A percentile compares a stretch with the other conserved stretches of the same genome.
phyloP scores from a whole-genome alignment of 495 filamentous ascomycete genomes.

The Filosporella fistucella region DNA sequence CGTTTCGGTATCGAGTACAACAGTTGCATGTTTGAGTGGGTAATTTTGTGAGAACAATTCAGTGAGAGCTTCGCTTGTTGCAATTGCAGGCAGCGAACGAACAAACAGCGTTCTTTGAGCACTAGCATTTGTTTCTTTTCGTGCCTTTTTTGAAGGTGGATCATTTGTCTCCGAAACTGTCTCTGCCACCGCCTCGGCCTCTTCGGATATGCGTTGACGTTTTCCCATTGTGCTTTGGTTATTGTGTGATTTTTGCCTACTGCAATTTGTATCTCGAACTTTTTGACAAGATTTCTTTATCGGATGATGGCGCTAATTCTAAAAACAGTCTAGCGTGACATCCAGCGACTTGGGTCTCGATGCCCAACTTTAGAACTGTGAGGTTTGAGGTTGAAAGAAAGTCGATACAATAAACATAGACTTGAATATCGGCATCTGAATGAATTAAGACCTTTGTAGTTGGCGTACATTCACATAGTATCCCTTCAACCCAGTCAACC shows the following conservation, averaged over 20 bases:
- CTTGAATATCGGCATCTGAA: too few relatives aligned
- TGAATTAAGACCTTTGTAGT: too few relatives aligned
- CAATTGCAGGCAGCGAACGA: slow-evolving; percentile 70
- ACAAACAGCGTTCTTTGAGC: slow-evolving; percentile 78
- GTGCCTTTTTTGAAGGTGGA: slow-evolving; percentile 15
- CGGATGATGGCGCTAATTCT: too few relatives aligned
- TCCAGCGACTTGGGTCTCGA: too few relatives aligned
- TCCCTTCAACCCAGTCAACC: too few relatives aligned
- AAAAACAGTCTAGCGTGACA: too few relatives aligned
- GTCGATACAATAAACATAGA: too few relatives aligned
- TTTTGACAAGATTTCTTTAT: too few relatives aligned
- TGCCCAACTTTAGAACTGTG: too few relatives aligned
- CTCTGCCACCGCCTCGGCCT: slow-evolving; percentile 7
- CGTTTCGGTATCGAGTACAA: slow-evolving; percentile 73
- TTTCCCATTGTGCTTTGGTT: slow-evolving; percentile 20
- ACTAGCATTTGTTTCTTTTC: slow-evolving; percentile 25
- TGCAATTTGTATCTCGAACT: too few relatives aligned
- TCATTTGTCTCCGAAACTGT: slow-evolving; percentile 1
- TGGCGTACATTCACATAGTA: too few relatives aligned
- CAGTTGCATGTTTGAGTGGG: slow-evolving; percentile 89
- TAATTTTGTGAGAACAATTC: slow-evolving; percentile 90
- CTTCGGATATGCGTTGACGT: slow-evolving; percentile 18
- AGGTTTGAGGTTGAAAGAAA: too few relatives aligned
- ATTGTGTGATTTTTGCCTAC: not conserved
- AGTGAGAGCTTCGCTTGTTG: slow-evolving; percentile 78